Evolutionary conservation across 2,329 filamentous ascomycete genomes (phyloP), one percentile per base, ranked within the genome.

Genomic region (Diplodia mutila): DNA sequence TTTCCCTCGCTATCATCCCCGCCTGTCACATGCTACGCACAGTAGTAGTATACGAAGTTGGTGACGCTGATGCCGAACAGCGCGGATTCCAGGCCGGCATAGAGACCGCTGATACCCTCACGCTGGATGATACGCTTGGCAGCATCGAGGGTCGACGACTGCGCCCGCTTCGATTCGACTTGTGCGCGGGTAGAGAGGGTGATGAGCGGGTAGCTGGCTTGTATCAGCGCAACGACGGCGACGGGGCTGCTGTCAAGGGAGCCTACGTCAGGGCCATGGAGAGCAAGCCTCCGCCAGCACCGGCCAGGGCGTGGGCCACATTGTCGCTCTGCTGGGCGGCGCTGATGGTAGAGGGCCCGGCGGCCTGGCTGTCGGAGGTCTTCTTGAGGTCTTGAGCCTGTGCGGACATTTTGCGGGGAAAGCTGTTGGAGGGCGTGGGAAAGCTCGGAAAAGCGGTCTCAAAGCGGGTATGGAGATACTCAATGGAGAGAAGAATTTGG

Each of bases 11-110:
- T 12, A 11, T 25, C 12, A 18, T 9, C 32, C 18, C 16, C 14
- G 39, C 6, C 64, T 65, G 18, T 66, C 53, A 67, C 65, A 52
- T 61, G 54, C 48, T 46, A 67, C 65, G 53, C 32, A 67, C 92
- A 99, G 85, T 98, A 99, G 84, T 99, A 99, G 86, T 99, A 99
- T 57, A 99, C 94, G 78, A 99, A 99, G 85, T 99, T 99, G 74
- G 95, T 99, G 73, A 99, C 90, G 80, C 91, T 95, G 84, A 99
- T 98, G 79, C 95, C 95, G 80, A 99, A 97, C 54, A 99, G 85
- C 63, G 95, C 95, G 70, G 92, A 96, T 80, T 97, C 93, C 69
- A 99, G 88, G 51, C 95, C 95, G 7, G 95, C 90, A 79, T 98
- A 99, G 42, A 99, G 88, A 37, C 95, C 95, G 2, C 87, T 84